Conservation (phyloP, 345 rosid species). For the Bruguiera sexangula region DNA sequence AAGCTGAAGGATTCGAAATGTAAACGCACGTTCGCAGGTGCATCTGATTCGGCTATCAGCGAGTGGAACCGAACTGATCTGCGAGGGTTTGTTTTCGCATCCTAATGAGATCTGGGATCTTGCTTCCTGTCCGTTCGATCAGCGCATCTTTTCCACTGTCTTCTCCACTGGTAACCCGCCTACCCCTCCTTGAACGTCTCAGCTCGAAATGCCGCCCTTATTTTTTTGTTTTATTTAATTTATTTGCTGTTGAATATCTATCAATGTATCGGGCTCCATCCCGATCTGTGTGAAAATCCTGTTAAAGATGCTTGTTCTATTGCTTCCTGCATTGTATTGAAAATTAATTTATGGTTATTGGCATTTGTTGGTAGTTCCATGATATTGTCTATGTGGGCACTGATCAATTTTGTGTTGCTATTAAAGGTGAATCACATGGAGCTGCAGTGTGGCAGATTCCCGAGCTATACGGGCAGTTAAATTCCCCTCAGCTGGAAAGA, state of each 20-base stretch:
- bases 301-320: too few species aligned
- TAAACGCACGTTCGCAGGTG: conserved; percentile 40
- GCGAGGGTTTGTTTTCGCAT: conserved; percentile 92
- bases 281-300: too few species aligned
- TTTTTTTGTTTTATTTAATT: too few species aligned
- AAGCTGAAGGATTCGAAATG: background rate
- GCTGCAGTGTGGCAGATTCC: conserved; percentile 97
- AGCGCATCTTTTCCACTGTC: conserved; percentile 85
- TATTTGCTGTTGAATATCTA: too few species aligned
- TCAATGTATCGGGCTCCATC: too few species aligned
- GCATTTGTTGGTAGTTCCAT: background rate
- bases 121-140: conserved; percentile 83
- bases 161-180: conserved; percentile 62
- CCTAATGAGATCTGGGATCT: conserved; percentile 97
- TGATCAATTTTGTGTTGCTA: conserved; percentile 13
- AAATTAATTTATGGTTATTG: background rate
- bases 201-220: too few species aligned
- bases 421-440: conserved; percentile 72
- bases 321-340: too few species aligned
- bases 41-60: conserved; percentile 89
- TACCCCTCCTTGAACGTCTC: too few species aligned
- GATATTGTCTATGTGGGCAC: background rate
- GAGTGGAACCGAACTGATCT: conserved; percentile 76
- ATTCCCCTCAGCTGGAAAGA: conserved; percentile 79
- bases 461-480: conserved; percentile 84